These are phyloP conservation scores for Chytriomyces sp. DNA, from an alignment of 192 early-diverging fungal species.

Conservation along the genomic window DNA sequence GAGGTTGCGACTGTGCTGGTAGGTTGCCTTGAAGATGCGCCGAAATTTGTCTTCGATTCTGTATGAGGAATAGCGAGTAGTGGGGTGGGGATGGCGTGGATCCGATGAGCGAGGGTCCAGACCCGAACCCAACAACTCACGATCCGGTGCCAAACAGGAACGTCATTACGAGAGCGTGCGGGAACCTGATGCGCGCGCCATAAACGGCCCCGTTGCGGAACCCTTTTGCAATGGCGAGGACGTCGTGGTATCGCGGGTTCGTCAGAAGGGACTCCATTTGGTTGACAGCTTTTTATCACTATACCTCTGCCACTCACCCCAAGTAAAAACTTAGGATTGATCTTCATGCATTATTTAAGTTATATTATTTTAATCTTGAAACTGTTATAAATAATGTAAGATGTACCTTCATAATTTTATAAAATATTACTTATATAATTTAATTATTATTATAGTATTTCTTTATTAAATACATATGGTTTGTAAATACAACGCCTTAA, in stretches of 20 bases:
- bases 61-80: background rate
- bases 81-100: background rate
- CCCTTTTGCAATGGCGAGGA: slow-evolving; percentile 11
- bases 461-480: no score
- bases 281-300: slow-evolving; percentile 41
- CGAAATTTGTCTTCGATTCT: slow-evolving; percentile 77
- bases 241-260: slow-evolving; percentile 16
- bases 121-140: slow-evolving; percentile 45
- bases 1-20: slow-evolving; percentile 84
- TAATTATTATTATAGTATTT: no score
- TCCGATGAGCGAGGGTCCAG: no score
- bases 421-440: no score
- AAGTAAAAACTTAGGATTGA: no score
- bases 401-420: no score
- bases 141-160: slow-evolving; percentile 86
- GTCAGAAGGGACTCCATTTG: background rate
- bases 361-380: no score
- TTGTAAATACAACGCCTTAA: no score
- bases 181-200: slow-evolving; percentile 88
- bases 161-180: slow-evolving; percentile 48
- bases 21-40: slow-evolving; percentile 83
- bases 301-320: background rate
- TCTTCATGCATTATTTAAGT: no score
- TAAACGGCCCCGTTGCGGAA: slow-evolving; percentile 91
- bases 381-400: no score